Percentiles rank a stretch among this genome's conserved stretches.
phyloP scores from a whole-genome alignment of 2,329 filamentous ascomycete species.

The Talaromyces albobiverticillius region DNA sequence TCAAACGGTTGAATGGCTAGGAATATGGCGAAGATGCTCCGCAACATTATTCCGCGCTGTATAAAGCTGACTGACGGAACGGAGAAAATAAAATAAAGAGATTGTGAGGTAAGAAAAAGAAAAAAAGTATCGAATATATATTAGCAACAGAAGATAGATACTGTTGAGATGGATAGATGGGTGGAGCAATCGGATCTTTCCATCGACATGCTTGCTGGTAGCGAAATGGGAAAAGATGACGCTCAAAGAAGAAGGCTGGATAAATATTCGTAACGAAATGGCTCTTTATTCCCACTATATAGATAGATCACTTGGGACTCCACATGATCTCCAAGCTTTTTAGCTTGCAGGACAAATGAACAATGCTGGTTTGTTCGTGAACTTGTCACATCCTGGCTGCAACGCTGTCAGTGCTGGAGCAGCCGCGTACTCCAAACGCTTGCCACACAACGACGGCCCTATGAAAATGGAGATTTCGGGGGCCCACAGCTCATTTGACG shows the following conservation, averaged over 20 bases:
- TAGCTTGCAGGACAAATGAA: background rate
- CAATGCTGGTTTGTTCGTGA: conserved; percentile 1
- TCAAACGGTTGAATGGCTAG: conserved; percentile 19
- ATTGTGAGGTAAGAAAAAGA: background rate
- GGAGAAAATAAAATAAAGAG: background rate
- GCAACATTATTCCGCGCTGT: conserved; percentile 18
- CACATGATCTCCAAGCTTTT: conserved; percentile 3
- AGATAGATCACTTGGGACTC: conserved; percentile 2
- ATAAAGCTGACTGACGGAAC: background rate
- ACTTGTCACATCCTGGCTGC: background rate
- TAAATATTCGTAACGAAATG: background rate
- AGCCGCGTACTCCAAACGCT: conserved; percentile 1
- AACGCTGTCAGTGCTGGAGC: background rate
- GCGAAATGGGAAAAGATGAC: background rate
- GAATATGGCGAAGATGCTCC: conserved; percentile 17
- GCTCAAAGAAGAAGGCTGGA: background rate
- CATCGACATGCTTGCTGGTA: conserved; percentile 5
- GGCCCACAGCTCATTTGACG: background rate
- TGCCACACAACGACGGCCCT: background rate
- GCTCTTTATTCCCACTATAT: conserved; percentile 1
- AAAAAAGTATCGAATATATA: background rate
- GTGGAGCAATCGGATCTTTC: background rate
- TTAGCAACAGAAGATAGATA: background rate
- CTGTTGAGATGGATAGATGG: background rate
- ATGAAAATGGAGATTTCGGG: background rate